phyloP scores from a whole-genome alignment of 1,139 yeast species.

The Citeromyces siamensis region DNA sequence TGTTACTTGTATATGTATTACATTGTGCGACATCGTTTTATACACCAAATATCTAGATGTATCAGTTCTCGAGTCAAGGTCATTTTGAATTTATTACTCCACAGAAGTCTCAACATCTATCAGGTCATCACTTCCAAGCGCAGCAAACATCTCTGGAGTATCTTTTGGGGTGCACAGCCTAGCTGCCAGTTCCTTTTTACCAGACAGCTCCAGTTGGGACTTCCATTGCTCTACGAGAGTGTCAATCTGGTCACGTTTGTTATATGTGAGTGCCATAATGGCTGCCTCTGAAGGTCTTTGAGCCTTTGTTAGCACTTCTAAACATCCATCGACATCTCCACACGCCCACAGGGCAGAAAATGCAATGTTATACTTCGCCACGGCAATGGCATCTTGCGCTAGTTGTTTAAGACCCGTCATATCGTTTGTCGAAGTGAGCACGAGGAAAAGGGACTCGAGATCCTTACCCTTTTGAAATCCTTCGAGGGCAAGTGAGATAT shows the following conservation, averaged over 20 bases:
- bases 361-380: conserved; percentile 82
- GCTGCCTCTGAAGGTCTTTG: conserved; percentile 81
- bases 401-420: conserved; percentile 42
- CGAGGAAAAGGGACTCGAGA: conserved; percentile 65
- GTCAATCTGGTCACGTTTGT: conserved; percentile 26
- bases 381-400: conserved; percentile 51
- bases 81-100: too few species aligned
- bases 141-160: conserved; percentile 12
- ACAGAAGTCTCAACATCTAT: conserved; percentile 4
- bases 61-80: too few species aligned
- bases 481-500: conserved; percentile 69
- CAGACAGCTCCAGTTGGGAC: conserved; percentile 31
- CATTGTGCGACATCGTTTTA: too few species aligned
- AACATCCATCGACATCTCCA: conserved; percentile 56
- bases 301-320: conserved; percentile 53
- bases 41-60: too few species aligned
- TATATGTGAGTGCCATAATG: conserved; percentile 64
- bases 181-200: conserved; percentile 47
- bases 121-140: conserved; percentile 7
- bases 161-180: conserved; percentile 34
- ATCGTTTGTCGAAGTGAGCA: conserved; percentile 77
- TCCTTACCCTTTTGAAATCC: conserved; percentile 77
- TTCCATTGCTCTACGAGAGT: conserved; percentile 58
- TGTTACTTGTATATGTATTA: too few species aligned
- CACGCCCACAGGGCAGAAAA: conserved; percentile 87